Evolutionary conservation across 805 yeast species (phyloP).

Genomic region (Lipomyces kockii): DNA sequence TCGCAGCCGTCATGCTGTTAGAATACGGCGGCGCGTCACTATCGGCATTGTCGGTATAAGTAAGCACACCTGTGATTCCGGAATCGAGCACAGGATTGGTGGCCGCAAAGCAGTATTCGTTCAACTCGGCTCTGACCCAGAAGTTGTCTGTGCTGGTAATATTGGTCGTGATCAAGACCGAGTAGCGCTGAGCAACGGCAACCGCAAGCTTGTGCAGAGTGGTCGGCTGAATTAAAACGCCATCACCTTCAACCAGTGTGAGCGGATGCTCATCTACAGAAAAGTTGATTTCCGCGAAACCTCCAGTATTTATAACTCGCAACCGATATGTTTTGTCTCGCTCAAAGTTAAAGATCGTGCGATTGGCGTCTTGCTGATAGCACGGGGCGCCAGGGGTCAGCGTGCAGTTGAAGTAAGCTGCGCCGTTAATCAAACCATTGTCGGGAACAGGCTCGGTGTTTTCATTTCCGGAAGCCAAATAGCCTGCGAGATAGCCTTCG

Average conservation of each 20-base stretch:
- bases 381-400: constrained; percentile 39
- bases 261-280: constrained; percentile 42
- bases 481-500: constrained; percentile 46
- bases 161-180: constrained; percentile 67
- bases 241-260: constrained; percentile 47
- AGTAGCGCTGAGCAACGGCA: constrained; percentile 81
- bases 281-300: constrained; percentile 44
- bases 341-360: constrained; percentile 23
- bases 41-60: constrained; percentile 40
- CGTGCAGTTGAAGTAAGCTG: constrained; percentile 43
- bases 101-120: constrained; percentile 47
- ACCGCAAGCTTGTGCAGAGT: constrained; percentile 40
- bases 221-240: constrained; percentile 41
- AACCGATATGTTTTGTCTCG: constrained; percentile 36
- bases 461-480: constrained; percentile 50
- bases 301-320: constrained; percentile 45
- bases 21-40: constrained; percentile 17
- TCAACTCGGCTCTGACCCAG: constrained; percentile 50
- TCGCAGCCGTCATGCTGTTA: constrained; percentile 4
- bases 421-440: constrained; percentile 53
- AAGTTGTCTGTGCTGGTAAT: constrained; percentile 37
- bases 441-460: constrained; percentile 48
- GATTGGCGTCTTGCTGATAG: constrained; percentile 37
- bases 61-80: constrained; percentile 45
- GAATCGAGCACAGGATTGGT: constrained; percentile 46